Evolutionary conservation across 371 early-diverging fungal genomes (phyloP), one percentile per base, ranked within the genome.

Genomic region (Mortierella polycephala): DNA sequence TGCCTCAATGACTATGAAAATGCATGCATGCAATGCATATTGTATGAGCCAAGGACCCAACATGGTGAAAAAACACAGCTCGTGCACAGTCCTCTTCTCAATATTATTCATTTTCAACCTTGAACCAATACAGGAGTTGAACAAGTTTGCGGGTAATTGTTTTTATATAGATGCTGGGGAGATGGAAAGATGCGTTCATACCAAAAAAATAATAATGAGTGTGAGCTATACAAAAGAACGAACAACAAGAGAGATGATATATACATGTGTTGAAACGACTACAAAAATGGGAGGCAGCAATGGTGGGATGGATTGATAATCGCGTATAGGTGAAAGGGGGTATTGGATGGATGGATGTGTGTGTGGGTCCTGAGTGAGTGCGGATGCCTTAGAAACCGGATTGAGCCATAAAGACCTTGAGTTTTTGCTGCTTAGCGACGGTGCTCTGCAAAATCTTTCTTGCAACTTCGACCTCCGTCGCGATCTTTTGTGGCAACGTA

Each of bases 401-500:
- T 21, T 71, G 68, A 13, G 79, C 61, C 69, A 77, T 77, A 18
- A 77, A 60, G 16, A 61, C 52, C 69, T 72, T 77, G 45, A 77
- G 65, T 53, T 77, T 77, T 20, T 72, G 79, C 39, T 77, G 79
- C 63, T 77, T 77, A 47, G 72, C 73, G 23, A 69, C 61, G 23
- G 64, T 64, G 50, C 76, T 71, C 46, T 71, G 71, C 7, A 75
- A 57, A 37, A 75, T 51, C 54, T 62, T 65, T 40, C 53, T 66
- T 16, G 76, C 76, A 4, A 62, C 64, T 12, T 75, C 76, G 8
- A 75, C 71, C 51, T 75, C 76, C 10, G 13, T 62, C 6, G 57
- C 71, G 6, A 67, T 45, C 30, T 67, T 71, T 13, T 60, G 0
- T 0, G 76, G 71, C 54, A 75, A 47, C 0, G 54, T 39, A 8